phyloP scores from a whole-genome alignment of 163 green algal species.

The Prototheca wickerhamii region DNA sequence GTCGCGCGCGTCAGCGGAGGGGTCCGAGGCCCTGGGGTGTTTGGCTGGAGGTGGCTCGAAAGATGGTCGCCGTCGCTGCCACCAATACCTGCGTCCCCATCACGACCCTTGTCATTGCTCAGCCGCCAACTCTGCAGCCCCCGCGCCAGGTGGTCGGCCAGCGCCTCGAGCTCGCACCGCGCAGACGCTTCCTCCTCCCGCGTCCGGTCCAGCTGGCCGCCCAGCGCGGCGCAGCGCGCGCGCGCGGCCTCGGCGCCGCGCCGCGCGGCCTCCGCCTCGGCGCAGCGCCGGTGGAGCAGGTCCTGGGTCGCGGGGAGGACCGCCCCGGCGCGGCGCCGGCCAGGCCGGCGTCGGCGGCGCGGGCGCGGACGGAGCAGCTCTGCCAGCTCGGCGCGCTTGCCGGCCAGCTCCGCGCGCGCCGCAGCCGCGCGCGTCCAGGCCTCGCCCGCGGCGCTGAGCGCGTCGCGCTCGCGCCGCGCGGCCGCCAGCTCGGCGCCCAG shows the following conservation, averaged over 20 bases:
- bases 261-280: neutral
- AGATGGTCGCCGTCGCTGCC: too few relatives aligned
- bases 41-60: too few relatives aligned
- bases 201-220: conserved; percentile 1
- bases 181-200: neutral
- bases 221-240: neutral
- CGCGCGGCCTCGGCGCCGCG: neutral
- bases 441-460: conserved; percentile 14
- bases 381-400: conserved; percentile 20
- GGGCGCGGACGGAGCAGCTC: neutral
- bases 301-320: neutral
- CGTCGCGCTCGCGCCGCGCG: conserved; percentile 28
- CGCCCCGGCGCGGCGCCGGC: conserved; percentile 4
- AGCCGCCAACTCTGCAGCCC: neutral
- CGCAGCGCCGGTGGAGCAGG: neutral
- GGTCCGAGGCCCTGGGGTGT: too few relatives aligned
- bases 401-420: conserved; percentile 5
- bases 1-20: too few relatives aligned
- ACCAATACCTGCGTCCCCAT: neutral
- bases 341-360: too few relatives aligned
- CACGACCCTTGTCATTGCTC: neutral
- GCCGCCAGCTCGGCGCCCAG: conserved; percentile 1
- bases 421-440: conserved; percentile 9
- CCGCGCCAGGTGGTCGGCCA: neutral
- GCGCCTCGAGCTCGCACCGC: neutral